phyloP scores from a whole-genome alignment of 139 green algal genomes.

The Asterochloris erici region DNA sequence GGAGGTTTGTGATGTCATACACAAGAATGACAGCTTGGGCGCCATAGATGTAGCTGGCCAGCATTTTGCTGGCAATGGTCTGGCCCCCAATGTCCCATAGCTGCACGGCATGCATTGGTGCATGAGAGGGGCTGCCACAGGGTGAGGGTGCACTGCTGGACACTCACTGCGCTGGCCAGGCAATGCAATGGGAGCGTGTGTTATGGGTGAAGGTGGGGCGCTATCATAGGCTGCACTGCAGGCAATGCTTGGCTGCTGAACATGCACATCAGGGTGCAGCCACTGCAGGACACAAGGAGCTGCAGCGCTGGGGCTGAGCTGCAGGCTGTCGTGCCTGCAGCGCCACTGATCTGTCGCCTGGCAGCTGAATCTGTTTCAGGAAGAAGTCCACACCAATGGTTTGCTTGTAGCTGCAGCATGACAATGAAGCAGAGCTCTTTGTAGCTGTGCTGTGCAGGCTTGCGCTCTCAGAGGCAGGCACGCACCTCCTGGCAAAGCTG shows the following conservation, averaged over 20 bases:
- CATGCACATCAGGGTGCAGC: neutral
- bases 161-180: too few species aligned
- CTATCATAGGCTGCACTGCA: neutral
- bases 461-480: neutral
- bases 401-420: slow-evolving; percentile 5
- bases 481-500: neutral
- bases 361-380: neutral
- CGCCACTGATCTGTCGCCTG: slow-evolving; percentile 1
- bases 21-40: slow-evolving; percentile 6
- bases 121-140: too few species aligned
- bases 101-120: neutral
- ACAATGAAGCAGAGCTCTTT: neutral
- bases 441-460: neutral
- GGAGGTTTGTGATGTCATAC: slow-evolving; percentile 18
- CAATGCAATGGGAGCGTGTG: too few species aligned
- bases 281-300: neutral
- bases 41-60: slow-evolving; percentile 7
- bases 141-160: too few species aligned
- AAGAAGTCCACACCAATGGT: slow-evolving; percentile 20
- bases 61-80: slow-evolving; percentile 14
- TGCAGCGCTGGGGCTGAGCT: neutral
- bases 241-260: neutral
- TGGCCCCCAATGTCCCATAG: slow-evolving; percentile 20
- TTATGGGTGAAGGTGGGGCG: too few species aligned
- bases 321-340: neutral